Base-by-base conservation (phyloP, 768 basidiomycete genomes). In the Suillus decipiens region DNA sequence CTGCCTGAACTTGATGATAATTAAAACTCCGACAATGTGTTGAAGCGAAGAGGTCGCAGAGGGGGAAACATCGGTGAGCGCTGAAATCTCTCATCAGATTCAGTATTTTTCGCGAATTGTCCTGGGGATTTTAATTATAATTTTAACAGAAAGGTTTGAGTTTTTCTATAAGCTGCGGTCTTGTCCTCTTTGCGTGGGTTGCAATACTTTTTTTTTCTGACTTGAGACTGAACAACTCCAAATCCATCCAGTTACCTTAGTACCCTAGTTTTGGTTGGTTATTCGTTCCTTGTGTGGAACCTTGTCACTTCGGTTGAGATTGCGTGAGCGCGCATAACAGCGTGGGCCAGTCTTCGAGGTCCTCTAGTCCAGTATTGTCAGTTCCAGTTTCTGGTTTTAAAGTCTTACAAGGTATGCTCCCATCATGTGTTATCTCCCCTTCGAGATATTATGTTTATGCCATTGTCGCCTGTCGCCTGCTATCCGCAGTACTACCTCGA, bases 401-500 rank as follows among this genome's bases (percentile, higher is more conserved):
- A 65, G 43, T 65, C 39, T 15, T 34, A 9, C 61, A 50, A 67
- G 64, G 66, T 67, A 65, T 64, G 71, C 0, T 24, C 36, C 28
- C 33, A 39, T 55, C 50, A 39, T 45, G 41, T 57, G 56, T 61
- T 42, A 43, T 50, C 36, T 58, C n/a, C 34, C 48, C n/a, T 63
- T 60, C 12, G 10, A 36, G 19, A 17, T 22, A 43, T 28, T 57
- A 60, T 68, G 53, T 65, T 73, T 58, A 69, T 67, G 62, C 56
- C 69, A 37, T 57, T 61, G 55, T 70, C 69, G n/a, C 68, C 70
- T 43, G 59, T 62, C 45, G 63, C 71, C 31, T 63, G 37, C 58
- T 63, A 55, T 59, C 66, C 75, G 66, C 70, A 73, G 72, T 59
- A 60, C 41, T 62, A 64, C 65, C 55, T 62, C 57, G 54, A 66